Conservation (phyloP, 2,329 filamentous ascomycete species). For the Monosporascus sp. region DNA sequence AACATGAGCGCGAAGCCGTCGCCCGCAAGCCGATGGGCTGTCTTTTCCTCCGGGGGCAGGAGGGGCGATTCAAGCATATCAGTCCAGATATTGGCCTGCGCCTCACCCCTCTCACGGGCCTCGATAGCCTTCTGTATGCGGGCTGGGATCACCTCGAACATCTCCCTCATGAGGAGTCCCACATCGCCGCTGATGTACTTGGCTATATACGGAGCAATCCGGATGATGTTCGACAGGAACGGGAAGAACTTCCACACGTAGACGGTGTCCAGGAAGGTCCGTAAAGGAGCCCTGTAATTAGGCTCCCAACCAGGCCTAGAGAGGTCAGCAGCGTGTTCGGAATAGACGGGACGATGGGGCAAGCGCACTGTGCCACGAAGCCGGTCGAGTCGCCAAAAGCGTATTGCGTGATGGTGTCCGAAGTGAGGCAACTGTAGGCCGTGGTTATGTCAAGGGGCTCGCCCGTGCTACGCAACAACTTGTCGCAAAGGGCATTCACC, state of each 20-base stretch:
- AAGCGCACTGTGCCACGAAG: conserved; percentile 8
- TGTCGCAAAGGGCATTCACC: conserved; percentile 13
- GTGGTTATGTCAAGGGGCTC: conserved; percentile 16
- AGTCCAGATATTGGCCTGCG: conserved; percentile 27
- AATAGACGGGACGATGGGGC: no score
- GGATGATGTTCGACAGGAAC: conserved; percentile 12
- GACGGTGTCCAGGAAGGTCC: conserved; percentile 15
- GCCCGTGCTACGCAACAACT: conserved; percentile 27
- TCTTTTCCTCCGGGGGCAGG: conserved; percentile 32
- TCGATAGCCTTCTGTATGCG: conserved; percentile 28
- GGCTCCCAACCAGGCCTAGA: conserved; percentile 18
- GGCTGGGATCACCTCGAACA: conserved; percentile 10
- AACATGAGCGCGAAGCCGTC: conserved; percentile 35
- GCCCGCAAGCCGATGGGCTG: conserved; percentile 28
- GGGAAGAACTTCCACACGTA: conserved; percentile 18
- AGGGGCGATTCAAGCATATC: conserved; percentile 29
- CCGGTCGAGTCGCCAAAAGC: conserved; percentile 18
- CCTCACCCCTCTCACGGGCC: conserved; percentile 25
- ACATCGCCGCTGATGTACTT: conserved; percentile 17
- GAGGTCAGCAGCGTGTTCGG: no score
- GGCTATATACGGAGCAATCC: conserved; percentile 10
- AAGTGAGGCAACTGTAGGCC: conserved; percentile 12
- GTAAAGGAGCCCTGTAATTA: conserved; percentile 17
- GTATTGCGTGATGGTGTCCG: conserved; percentile 20
- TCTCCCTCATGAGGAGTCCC: conserved; percentile 5